phyloP scores from a whole-genome alignment of 176 grass and related monocot species.

The Bothriochloa decipiens region DNA sequence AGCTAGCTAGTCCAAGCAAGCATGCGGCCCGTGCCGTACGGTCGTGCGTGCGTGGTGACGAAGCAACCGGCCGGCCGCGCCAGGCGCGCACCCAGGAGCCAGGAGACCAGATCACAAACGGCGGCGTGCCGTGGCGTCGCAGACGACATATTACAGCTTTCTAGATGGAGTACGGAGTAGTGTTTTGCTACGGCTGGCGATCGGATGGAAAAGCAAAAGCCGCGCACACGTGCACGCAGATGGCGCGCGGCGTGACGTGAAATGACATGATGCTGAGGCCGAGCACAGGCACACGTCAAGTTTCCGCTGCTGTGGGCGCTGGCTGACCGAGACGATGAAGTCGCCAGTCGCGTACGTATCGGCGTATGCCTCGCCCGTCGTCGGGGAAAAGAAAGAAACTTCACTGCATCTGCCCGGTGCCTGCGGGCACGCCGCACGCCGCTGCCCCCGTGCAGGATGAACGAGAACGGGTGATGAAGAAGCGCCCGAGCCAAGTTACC shows the following conservation, averaged over 20 bases:
- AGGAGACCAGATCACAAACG: neutral
- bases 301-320: neutral
- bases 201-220: no score
- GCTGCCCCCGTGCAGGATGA: neutral
- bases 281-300: neutral
- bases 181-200: no score
- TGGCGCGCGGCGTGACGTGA: neutral
- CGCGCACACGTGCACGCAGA: neutral
- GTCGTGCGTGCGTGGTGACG: neutral
- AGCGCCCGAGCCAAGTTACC: neutral
- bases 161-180: neutral
- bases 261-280: neutral
- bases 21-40: neutral
- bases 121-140: neutral
- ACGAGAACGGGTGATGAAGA: neutral
- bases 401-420: neutral
- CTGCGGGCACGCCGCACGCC: no score
- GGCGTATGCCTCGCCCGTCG: conserved; percentile 1
- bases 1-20: neutral
- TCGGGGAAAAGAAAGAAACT: neutral
- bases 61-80: neutral
- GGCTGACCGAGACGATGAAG: neutral
- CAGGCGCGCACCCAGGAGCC: neutral
- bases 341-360: neutral
- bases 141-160: neutral